These are phyloP conservation scores for Zoysia japonica DNA, from an alignment of 176 grass and related monocot genomes.

Conservation along the genomic window DNA sequence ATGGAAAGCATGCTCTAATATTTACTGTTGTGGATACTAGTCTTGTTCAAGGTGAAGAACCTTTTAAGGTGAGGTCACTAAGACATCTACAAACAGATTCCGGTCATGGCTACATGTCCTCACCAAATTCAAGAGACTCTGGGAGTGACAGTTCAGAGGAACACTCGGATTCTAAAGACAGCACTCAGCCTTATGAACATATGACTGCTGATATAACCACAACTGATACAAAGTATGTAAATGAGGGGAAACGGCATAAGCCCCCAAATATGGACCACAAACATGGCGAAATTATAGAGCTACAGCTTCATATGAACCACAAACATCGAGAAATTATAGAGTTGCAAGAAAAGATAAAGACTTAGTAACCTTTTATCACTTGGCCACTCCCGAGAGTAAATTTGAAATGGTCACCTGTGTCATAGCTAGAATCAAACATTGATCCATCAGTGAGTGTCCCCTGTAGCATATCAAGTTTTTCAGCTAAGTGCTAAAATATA, in stretches of 20 bases:
- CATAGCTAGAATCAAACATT: constrained; percentile 91
- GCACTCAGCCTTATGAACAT: constrained; percentile 45
- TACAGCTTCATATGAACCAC: constrained; percentile 4
- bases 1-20: constrained; percentile 65
- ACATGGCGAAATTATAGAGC: too few relatives aligned
- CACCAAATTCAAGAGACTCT: constrained; percentile 42
- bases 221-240: constrained; percentile 32
- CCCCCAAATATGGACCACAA: neutral
- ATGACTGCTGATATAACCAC: constrained; percentile 26
- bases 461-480: constrained; percentile 50
- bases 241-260: constrained; percentile 32
- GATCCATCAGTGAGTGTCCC: constrained; percentile 85
- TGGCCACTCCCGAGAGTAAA: constrained; percentile 88
- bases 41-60: constrained; percentile 69
- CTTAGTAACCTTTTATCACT: constrained; percentile 85
- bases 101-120: constrained; percentile 39
- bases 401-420: constrained; percentile 86
- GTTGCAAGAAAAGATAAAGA: constrained; percentile 8
- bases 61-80: constrained; percentile 76
- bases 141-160: constrained; percentile 55
- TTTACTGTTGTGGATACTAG: constrained; percentile 97
- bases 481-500: constrained; percentile 18
- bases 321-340: constrained; percentile 14
- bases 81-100: constrained; percentile 68
- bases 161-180: constrained; percentile 49